Percentiles rank a stretch among this genome's conserved stretches.
Evolutionary conservation across 1,284 basidiomycete species (phyloP).

Genomic region (Ustilago shanxiensis): DNA sequence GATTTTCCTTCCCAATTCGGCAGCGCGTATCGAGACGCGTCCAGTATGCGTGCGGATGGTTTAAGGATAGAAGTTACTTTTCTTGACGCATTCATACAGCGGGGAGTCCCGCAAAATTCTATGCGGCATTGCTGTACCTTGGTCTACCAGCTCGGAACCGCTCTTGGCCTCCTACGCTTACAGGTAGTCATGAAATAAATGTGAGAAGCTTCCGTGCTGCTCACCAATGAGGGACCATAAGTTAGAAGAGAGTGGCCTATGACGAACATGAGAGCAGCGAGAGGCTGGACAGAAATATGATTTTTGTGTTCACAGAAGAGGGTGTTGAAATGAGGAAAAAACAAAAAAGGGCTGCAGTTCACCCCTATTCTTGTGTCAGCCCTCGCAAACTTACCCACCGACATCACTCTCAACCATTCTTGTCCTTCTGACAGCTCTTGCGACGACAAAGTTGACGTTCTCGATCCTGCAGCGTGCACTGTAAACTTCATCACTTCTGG

Average conservation of each 20-base stretch:
- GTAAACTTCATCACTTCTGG: not conserved
- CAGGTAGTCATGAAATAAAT: too few relatives aligned
- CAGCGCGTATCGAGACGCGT: constrained; percentile 21
- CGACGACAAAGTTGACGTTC: not conserved
- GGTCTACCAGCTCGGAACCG: not conserved
- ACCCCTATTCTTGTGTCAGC: constrained; percentile 33
- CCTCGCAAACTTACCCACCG: not conserved
- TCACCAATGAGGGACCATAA: not conserved
- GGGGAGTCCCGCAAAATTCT: constrained; percentile 4
- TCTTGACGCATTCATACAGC: constrained; percentile 14
- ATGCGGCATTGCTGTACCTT: constrained; percentile 9
- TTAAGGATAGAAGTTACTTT: constrained; percentile 27
- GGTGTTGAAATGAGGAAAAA: too few relatives aligned
- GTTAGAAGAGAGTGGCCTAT: too few relatives aligned
- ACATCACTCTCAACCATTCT: not conserved
- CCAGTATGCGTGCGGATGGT: not conserved
- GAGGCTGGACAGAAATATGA: not conserved
- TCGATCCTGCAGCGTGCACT: not conserved
- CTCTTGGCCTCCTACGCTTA: too few relatives aligned
- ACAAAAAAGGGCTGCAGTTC: constrained; percentile 19
- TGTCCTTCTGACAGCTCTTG: not conserved
- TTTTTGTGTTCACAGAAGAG: too few relatives aligned
- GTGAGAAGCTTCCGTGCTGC: not conserved
- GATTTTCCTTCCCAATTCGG: constrained; percentile 25
- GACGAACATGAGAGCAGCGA: not conserved